Evolutionary conservation across 2,329 filamentous ascomycete genomes (phyloP).

Genomic region (Apiospora phragmitis): DNA sequence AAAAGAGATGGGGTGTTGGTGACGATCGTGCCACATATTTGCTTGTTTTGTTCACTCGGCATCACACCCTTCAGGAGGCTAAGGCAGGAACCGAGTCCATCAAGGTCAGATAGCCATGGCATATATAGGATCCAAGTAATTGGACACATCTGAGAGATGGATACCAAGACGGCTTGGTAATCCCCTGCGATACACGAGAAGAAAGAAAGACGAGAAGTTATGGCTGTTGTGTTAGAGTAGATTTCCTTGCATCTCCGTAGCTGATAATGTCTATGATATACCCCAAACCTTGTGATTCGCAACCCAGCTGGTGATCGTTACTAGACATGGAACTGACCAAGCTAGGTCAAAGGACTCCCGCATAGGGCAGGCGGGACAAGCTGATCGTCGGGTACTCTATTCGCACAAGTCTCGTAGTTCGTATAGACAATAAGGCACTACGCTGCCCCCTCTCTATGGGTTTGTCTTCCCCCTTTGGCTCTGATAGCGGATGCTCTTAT

Average conservation of each 20-base stretch:
- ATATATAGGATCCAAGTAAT: background rate
- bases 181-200: background rate
- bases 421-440: background rate
- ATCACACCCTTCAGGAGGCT: background rate
- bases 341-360: background rate
- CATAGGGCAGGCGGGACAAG: background rate
- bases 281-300: background rate
- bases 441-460: background rate
- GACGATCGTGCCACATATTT: background rate
- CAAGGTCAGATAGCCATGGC: background rate
- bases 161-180: background rate
- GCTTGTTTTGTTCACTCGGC: background rate
- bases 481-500: background rate
- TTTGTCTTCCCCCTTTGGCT: background rate
- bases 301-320: background rate
- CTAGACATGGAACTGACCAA: background rate
- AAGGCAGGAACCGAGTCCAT: background rate
- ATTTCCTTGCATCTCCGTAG: constrained; percentile 1
- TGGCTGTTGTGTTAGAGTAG: constrained; percentile 1
- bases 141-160: background rate
- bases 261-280: background rate
- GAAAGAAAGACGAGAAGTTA: background rate
- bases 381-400: background rate
- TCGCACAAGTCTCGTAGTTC: background rate
- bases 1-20: background rate